Evolutionary conservation across 2,329 filamentous ascomycete species (phyloP).

Genomic region (Exophiala sideris): DNA sequence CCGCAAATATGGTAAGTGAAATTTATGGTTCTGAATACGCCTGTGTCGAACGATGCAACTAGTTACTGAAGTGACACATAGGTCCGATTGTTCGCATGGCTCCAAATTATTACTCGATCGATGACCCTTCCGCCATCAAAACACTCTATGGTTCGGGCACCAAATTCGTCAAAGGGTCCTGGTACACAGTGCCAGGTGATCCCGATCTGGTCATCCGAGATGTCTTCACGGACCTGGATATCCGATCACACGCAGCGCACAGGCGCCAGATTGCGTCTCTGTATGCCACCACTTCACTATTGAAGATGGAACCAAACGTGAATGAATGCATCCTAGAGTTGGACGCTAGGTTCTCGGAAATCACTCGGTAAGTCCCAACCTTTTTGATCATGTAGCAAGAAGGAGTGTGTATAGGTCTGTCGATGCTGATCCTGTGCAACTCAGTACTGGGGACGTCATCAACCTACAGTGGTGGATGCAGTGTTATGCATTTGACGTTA

Average conservation of each 20-base stretch:
- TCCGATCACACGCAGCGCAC: conserved; percentile 70
- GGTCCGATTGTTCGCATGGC: conserved; percentile 62
- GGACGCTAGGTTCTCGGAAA: conserved; percentile 15
- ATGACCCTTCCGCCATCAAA: conserved; percentile 68
- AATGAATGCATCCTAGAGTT: conserved; percentile 62
- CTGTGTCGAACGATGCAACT: conserved; percentile 35
- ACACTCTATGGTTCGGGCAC: conserved; percentile 78
- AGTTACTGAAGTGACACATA: not conserved
- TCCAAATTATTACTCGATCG: conserved; percentile 69
- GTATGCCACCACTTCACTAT: conserved; percentile 39
- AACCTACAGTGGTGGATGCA: conserved; percentile 34
- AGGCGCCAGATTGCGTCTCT: conserved; percentile 67
- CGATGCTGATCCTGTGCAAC: conserved; percentile 29
- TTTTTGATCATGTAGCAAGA: not conserved
- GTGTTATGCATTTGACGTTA: conserved; percentile 35
- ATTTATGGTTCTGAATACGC: not conserved
- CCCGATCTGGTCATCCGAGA: conserved; percentile 14
- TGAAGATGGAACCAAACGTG: conserved; percentile 63
- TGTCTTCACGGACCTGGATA: conserved; percentile 67
- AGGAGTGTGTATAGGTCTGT: not conserved
- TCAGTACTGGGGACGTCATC: conserved; percentile 26
- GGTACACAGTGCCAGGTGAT: conserved; percentile 14
- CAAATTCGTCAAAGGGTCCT: conserved; percentile 67
- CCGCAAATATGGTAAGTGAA: conserved; percentile 49
- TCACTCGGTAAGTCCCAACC: not conserved